Base-by-base conservation (phyloP, 305 asterid species). In the Withania somnifera region DNA sequence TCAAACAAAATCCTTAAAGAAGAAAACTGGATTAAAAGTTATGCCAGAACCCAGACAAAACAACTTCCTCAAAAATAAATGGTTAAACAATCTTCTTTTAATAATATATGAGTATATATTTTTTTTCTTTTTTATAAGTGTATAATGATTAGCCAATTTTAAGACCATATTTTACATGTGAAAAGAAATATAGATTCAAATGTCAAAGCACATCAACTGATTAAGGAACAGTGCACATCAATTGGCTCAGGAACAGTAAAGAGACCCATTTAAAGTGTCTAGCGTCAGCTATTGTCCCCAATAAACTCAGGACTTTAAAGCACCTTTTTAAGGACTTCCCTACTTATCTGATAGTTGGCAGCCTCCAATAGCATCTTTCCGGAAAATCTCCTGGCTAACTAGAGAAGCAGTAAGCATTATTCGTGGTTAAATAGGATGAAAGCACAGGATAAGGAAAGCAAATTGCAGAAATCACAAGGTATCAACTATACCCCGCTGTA, bases 331-430 rank as follows among this genome's bases (percentile, higher is more conserved):
- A 93, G 87, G 38, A 92, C 52, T 85, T 91, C 95, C 79, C 89
- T 92, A 86, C 88, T 93, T 75, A 92, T 84, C 89, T 90, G 97
- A 87, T 90, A 91, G 71, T 91, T 91, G 84, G 97, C 96, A 82
- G 95, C 95, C 83, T 96, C 98, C 80, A 90, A 84, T 40, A 93
- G 20, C 89, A 94, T 77, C 84, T 92, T 93, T 67, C 95, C 97
- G 2, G 98, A 90, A 82, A 94, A 87, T 84, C 85, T 91, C 81
- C 92, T 93, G 87, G 94, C 97, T 63, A 96, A 79, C 99, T 96
- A 87, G 85, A 86, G 76, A 34, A 83, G 84, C 79, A 69, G 64
- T 56, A 82, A 58, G 40, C 82, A 58, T 58, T 82, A 51, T 45
- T 83, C 64, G 66, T 77, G 50, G 61, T 79, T 71, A 78, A 84